Percentiles rank a stretch among this genome's conserved stretches.
phyloP scores from a whole-genome alignment of 768 basidiomycete species.

The Tulasnella sp. region DNA sequence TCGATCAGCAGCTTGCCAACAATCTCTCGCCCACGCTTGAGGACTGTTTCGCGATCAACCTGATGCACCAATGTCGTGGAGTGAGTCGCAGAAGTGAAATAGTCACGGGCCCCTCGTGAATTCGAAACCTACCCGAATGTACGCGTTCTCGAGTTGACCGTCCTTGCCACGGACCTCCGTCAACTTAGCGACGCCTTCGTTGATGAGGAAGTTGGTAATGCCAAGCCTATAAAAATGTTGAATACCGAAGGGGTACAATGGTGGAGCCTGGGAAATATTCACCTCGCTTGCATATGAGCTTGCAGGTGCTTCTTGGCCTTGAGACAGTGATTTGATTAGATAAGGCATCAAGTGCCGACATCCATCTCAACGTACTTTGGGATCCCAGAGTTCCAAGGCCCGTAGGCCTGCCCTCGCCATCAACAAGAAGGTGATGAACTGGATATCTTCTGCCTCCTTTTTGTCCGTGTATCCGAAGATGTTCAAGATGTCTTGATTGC shows the following conservation, averaged over 20 bases:
- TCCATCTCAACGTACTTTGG: constrained; percentile 26
- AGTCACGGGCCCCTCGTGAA: too few species aligned
- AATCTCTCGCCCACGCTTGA: constrained; percentile 52
- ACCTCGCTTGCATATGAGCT: constrained; percentile 87
- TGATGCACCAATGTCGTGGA: constrained; percentile 22
- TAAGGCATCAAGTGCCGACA: too few species aligned
- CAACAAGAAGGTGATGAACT: constrained; percentile 68
- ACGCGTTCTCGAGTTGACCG: constrained; percentile 55
- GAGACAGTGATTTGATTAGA: too few species aligned
- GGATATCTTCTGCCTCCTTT: constrained; percentile 64
- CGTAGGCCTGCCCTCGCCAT: constrained; percentile 77
- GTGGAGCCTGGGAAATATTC: too few species aligned
- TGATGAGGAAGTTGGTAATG: constrained; percentile 70
- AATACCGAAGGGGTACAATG: background rate
- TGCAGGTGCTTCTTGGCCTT: constrained; percentile 71
- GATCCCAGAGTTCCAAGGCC: constrained; percentile 76
- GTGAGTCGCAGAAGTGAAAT: background rate
- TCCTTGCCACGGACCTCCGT: constrained; percentile 52
- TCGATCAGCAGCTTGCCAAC: constrained; percentile 68
- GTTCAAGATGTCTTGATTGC: constrained; percentile 63
- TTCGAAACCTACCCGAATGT: constrained; percentile 46
- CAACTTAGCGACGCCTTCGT: constrained; percentile 53
- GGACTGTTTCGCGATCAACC: constrained; percentile 63
- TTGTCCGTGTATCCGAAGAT: constrained; percentile 74
- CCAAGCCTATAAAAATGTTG: constrained; percentile 44